Conservation (phyloP, 306 rosid genomes). For the Rubus parviflorus region DNA sequence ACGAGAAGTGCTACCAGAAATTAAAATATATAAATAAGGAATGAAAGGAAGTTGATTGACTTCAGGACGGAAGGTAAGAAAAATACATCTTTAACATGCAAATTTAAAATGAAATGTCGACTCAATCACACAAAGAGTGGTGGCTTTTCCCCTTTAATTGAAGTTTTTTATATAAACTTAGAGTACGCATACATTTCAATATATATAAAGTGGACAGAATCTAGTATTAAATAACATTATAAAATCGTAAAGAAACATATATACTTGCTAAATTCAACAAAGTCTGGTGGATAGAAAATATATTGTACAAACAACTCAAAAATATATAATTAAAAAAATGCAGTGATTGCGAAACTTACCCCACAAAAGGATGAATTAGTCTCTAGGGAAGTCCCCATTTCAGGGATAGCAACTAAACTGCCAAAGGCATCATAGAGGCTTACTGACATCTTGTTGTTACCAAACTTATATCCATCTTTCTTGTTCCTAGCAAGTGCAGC, state of each 20-base stretch:
- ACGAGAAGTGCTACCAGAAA: neutral
- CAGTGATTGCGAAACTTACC: neutral
- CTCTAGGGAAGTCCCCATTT: neutral
- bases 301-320: neutral
- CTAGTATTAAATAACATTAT: neutral
- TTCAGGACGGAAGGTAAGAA: neutral
- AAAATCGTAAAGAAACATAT: neutral
- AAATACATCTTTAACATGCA: neutral
- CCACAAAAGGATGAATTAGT: neutral
- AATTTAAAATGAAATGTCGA: neutral
- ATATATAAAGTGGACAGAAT: neutral
- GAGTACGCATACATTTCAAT: neutral
- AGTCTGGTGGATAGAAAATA: neutral
- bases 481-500: slow-evolving; percentile 18
- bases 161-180: neutral
- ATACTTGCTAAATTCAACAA: neutral
- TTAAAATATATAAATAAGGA: neutral
- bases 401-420: neutral
- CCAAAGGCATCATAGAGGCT: slow-evolving; percentile 19
- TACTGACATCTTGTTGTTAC: slow-evolving; percentile 7
- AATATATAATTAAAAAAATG: neutral
- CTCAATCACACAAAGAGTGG: neutral
- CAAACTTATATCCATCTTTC: slow-evolving; percentile 24
- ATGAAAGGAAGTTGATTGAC: neutral
- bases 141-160: neutral